Evolutionary conservation across 139 green algal genomes (phyloP).

Genomic region (Desmodesmus armatus): DNA sequence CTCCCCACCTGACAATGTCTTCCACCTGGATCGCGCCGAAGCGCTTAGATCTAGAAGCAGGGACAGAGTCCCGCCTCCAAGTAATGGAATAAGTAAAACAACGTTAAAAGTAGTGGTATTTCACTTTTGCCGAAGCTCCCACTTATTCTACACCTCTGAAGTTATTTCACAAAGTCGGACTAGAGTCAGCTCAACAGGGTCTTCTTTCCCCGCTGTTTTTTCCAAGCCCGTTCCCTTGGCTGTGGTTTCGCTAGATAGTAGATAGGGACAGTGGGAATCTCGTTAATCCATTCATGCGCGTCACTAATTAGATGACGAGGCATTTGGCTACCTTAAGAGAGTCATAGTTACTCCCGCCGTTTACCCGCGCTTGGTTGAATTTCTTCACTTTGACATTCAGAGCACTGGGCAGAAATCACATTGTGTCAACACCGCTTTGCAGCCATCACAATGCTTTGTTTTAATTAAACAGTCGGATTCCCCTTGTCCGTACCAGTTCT

Average conservation of each 20-base stretch:
- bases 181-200: too few relatives aligned
- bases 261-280: too few relatives aligned
- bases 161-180: too few relatives aligned
- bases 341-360: conserved; percentile 70
- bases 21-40: conserved; percentile 81
- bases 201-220: too few relatives aligned
- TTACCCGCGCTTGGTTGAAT: background rate
- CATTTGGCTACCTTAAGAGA: conserved; percentile 78
- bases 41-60: conserved; percentile 84
- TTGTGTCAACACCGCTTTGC: conserved; percentile 94
- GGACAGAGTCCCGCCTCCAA: conserved; percentile 81
- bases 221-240: too few relatives aligned
- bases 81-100: conserved; percentile 93
- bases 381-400: conserved; percentile 49
- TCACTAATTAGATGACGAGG: too few relatives aligned
- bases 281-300: too few relatives aligned
- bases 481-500: conserved; percentile 97
- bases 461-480: conserved; percentile 99
- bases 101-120: conserved; percentile 91
- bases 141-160: conserved; percentile 90
- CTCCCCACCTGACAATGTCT: conserved; percentile 95
- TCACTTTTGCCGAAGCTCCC: conserved; percentile 84
- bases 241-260: too few relatives aligned
- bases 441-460: conserved; percentile 96
- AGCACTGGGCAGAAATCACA: conserved; percentile 98